Base-by-base conservation (phyloP, 176 grass and related monocot species). In the Carex myosuroides region DNA sequence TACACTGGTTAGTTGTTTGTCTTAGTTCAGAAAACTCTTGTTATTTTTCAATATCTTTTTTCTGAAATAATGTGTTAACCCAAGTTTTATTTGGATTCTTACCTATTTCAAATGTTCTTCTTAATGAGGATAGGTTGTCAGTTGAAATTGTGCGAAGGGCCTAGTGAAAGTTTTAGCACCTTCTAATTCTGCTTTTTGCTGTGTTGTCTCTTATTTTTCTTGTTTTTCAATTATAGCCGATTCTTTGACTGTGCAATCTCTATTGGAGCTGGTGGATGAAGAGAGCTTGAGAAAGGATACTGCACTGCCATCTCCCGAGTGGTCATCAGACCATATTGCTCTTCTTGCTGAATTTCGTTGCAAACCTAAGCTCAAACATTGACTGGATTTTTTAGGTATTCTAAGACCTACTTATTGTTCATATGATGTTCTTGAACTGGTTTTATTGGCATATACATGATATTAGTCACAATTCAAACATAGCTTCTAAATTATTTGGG, bases 281-380 rank as follows among this genome's bases (percentile, higher is more conserved):
- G 90, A 99, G 75, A 94, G 88, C 82, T 91, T 99, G 85, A 91
- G 97, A 88, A 99, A 99, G 86, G 89, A 96, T 55, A 99, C 97
- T 60, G 97, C 97, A 20, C 90, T 99, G 24, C 97, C 97, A 60
- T 99, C 97, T 79, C 93, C 97, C 69, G 93, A 99, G 86, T 99
- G 97, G 97, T 96, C 97, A 29, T 99, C 97, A 26, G 97, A 99
- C 86, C 97, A 99, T 77, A 89, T 99, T 91, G 97, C 91, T 14
- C 97, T 99, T 58, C 84, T 99, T 84, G 90, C 97, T 12, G 93
- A 99, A 90, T 99, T 99, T 81, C 88, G 97, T 63, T 99, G 97
- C 93, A 99, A 94, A 60, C 88, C 91, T 89, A 96, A 92, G 85
- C 87, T 90, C 70, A 96, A 92, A 88, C 84, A 90, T 37, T 96